phyloP scores from a whole-genome alignment of 2,329 filamentous ascomycete species.

The Keithomyces neogunnii region DNA sequence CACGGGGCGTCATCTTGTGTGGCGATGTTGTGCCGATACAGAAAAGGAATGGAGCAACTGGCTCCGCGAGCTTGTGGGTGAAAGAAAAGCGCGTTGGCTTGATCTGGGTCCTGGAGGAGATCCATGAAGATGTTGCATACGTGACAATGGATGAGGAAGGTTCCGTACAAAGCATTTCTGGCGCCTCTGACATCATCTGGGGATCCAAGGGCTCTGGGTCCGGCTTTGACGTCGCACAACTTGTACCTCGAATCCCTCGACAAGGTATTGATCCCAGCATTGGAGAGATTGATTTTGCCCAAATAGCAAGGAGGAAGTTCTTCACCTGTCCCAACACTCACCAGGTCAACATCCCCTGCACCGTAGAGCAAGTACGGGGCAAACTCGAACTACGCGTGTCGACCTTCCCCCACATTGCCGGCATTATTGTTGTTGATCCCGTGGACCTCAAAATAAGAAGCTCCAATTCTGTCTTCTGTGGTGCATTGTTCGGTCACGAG shows the following conservation, averaged over 20 bases:
- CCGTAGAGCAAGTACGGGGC: slow-evolving; percentile 63
- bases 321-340: slow-evolving; percentile 78
- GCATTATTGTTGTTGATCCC: slow-evolving; percentile 87
- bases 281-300: slow-evolving; percentile 70
- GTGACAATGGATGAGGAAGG: slow-evolving; percentile 73
- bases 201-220: slow-evolving; percentile 57
- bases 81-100: slow-evolving; percentile 92
- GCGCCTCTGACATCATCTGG: slow-evolving; percentile 83
- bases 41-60: slow-evolving; percentile 85
- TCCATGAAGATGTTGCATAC: slow-evolving; percentile 83
- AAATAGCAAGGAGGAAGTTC: slow-evolving; percentile 62
- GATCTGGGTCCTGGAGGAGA: slow-evolving; percentile 98
- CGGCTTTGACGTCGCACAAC: slow-evolving; percentile 65
- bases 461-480: slow-evolving; percentile 90
- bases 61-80: slow-evolving; percentile 94
- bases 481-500: slow-evolving; percentile 82
- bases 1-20: slow-evolving; percentile 82
- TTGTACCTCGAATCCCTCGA: slow-evolving; percentile 77
- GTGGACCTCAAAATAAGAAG: slow-evolving; percentile 72
- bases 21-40: slow-evolving; percentile 98
- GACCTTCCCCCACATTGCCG: slow-evolving; percentile 94
- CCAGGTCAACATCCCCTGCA: slow-evolving; percentile 74
- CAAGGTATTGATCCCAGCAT: slow-evolving; percentile 61
- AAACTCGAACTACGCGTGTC: slow-evolving; percentile 73
- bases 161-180: slow-evolving; percentile 58